These are phyloP conservation scores for Hyaloperonospora brassicae DNA, from an alignment of 352 stramenopile species.

Conservation along the genomic window DNA sequence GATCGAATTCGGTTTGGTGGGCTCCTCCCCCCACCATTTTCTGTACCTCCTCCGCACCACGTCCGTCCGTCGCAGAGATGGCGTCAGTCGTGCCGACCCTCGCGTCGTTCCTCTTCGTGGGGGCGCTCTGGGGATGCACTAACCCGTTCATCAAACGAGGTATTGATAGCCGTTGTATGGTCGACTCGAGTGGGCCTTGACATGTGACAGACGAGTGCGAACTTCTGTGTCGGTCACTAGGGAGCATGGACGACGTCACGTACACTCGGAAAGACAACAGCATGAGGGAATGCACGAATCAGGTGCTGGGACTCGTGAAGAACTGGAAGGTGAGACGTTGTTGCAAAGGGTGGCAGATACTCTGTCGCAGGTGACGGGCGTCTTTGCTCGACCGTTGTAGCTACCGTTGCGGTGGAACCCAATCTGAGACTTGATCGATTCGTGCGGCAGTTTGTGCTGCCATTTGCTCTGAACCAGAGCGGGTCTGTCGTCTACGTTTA, in stretches of 20 bases:
- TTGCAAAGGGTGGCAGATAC: background rate
- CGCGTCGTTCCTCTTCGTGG: slow-evolving; percentile 74
- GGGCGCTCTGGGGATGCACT: slow-evolving; percentile 81
- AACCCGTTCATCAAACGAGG: slow-evolving; percentile 82
- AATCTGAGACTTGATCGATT: too few species aligned
- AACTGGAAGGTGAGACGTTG: slow-evolving; percentile 60
- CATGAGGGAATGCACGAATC: slow-evolving; percentile 34
- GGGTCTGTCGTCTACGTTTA: slow-evolving; percentile 76
- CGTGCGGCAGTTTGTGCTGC: slow-evolving; percentile 60
- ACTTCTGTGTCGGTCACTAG: slow-evolving; percentile 20
- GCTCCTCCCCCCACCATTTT: too few species aligned
- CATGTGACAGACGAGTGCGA: background rate
- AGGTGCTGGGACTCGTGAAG: slow-evolving; percentile 38
- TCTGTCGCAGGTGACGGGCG: background rate
- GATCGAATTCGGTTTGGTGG: too few species aligned
- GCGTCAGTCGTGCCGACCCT: slow-evolving; percentile 32
- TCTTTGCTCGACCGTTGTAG: too few species aligned
- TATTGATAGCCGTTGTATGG: slow-evolving; percentile 6
- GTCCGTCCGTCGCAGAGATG: slow-evolving; percentile 6
- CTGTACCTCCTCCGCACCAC: too few species aligned
- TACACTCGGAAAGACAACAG: slow-evolving; percentile 64
- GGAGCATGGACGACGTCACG: slow-evolving; percentile 38
- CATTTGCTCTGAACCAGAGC: slow-evolving; percentile 77
- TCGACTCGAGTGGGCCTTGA: background rate
- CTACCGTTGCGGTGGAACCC: too few species aligned